A percentile compares a stretch with the other conserved stretches of the same genome.
phyloP scores from a whole-genome alignment of 805 yeast species.

The Kockiozyma suomiensis region DNA sequence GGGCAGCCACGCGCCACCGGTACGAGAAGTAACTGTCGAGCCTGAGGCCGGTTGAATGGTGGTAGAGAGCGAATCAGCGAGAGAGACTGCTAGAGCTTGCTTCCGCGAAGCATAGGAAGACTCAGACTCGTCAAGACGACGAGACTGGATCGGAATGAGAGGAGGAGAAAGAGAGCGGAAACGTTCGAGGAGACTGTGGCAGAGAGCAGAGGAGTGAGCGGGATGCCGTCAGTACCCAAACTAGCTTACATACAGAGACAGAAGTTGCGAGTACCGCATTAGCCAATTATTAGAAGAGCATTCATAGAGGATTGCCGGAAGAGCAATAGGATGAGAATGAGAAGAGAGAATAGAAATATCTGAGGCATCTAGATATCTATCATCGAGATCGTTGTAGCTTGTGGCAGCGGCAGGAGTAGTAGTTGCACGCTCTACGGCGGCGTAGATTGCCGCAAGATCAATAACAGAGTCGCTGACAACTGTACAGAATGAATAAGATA shows the following conservation, averaged over 20 bases:
- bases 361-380: too few species aligned
- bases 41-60: too few species aligned
- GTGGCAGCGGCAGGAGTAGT: background rate
- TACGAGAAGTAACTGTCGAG: too few species aligned
- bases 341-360: background rate
- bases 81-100: background rate
- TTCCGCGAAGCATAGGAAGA: background rate
- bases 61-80: too few species aligned
- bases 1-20: too few species aligned
- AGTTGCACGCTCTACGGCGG: background rate
- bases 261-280: background rate
- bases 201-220: too few species aligned
- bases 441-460: slow-evolving; percentile 9
- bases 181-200: background rate
- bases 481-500: background rate
- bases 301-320: too few species aligned
- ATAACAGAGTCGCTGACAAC: background rate
- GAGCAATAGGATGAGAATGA: background rate
- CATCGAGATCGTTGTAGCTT: too few species aligned
- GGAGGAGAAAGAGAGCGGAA: background rate
- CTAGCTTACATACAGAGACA: background rate
- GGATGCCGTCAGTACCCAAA: background rate
- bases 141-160: background rate
- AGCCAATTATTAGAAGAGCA: background rate
- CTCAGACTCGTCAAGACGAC: too few species aligned